Conservation (phyloP, 345 rosid species). For the Citrus sp. region DNA sequence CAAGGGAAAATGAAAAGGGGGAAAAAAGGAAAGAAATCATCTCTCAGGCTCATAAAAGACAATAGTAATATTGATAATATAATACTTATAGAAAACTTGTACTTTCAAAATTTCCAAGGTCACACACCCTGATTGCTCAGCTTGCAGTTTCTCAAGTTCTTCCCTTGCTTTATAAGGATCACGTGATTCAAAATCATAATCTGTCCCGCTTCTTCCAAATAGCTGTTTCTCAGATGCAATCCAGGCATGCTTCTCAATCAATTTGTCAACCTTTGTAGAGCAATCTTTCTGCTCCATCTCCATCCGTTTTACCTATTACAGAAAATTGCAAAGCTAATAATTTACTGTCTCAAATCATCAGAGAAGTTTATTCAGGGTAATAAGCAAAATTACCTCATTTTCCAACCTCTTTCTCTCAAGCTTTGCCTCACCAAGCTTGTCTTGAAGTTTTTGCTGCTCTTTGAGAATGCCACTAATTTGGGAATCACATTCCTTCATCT, state of each 20-base stretch:
- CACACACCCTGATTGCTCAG: slow-evolving; percentile 79
- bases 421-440: slow-evolving; percentile 63
- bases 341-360: slow-evolving; percentile 5
- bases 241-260: slow-evolving; percentile 96
- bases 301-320: slow-evolving; percentile 67
- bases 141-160: slow-evolving; percentile 79
- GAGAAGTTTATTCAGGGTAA: neutral
- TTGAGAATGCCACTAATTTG: slow-evolving; percentile 64
- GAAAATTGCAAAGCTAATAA: neutral
- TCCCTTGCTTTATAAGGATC: slow-evolving; percentile 75
- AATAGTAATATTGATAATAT: neutral
- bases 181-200: slow-evolving; percentile 79
- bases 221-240: slow-evolving; percentile 87
- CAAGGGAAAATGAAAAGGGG: slow-evolving; percentile 6
- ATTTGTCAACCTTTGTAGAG: slow-evolving; percentile 70
- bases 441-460: slow-evolving; percentile 73
- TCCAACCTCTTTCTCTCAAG: slow-evolving; percentile 92
- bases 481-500: slow-evolving; percentile 93
- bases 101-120: slow-evolving; percentile 5
- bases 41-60: slow-evolving; percentile 1
- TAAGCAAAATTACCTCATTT: slow-evolving; percentile 68
- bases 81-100: neutral
- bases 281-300: slow-evolving; percentile 90
- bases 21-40: slow-evolving; percentile 6
- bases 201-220: slow-evolving; percentile 93